Base-by-base conservation (phyloP, 2,329 filamentous ascomycete genomes). In the Aspergillus sp. region DNA sequence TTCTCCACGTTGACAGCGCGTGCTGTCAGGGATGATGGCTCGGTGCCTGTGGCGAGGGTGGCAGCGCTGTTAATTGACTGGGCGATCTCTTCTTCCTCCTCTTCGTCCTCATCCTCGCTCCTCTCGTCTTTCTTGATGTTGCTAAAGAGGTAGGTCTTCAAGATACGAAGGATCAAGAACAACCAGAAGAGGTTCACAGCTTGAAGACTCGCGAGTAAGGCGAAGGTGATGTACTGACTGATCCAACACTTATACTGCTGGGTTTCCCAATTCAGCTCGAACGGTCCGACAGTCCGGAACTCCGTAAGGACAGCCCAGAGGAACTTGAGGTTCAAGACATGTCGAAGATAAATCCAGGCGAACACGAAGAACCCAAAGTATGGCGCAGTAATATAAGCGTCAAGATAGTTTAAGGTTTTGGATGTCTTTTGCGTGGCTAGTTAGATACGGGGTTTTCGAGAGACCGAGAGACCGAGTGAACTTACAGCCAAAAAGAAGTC, bases 401-500 rank as follows among this genome's bases (percentile, higher is more conserved):
- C 91, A 69, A 97, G 81, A 80, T 98, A 97, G 81, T 97, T 96
- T 69, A 97, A 86, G 5, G 89, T 87, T 81, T 97, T 97, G 64
- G 92, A 96, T 2, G 91, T 95, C 90, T 93, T 49, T 17, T 57
- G 17, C 6, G 17, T 28, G 25, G 22, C 43, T 28, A 43, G 57
- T 59, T 28, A 57, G 34, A 17, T 15, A 8, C 43, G 15, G 22
- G 34, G 50, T 19, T 17, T 9, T 7, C 6, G 31, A 11, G 46
- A 13, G n/a, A 6, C 45, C 23, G 59, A 51, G 46, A 19, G 3
- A 31, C 34, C 34, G 11, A 4, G 46, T 4, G 6, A n/a, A 52
- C 69, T 57, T 86, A 93, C 91, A 43, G 94, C 93, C 49, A 97
- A 85, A 86, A 97, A 97, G 80, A 97, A 97, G 77, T 97, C 93